Conservation (phyloP, 768 basidiomycete genomes). For the Amanita thiersii region DNA sequence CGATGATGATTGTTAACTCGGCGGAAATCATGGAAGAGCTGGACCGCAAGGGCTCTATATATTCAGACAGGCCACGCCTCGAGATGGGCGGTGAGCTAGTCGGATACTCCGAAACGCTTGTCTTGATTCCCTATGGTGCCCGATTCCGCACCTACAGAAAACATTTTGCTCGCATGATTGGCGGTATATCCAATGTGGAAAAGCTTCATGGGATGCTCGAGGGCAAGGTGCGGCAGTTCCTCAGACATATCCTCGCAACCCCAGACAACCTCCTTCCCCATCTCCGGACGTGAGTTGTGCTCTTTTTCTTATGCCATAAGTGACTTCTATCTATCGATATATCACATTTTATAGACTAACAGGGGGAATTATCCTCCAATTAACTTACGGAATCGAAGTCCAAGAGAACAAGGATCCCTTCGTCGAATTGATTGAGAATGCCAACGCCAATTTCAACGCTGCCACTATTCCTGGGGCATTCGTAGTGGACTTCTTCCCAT, state of each 20-base stretch:
- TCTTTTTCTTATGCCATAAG: neutral
- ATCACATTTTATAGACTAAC: neutral
- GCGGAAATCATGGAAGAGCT: constrained; percentile 33
- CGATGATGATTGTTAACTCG: constrained; percentile 35
- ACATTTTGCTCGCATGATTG: neutral
- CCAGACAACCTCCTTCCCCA: neutral
- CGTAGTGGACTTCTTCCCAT: neutral
- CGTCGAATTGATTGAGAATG: neutral
- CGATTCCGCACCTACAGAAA: neutral
- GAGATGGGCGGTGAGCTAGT: constrained; percentile 44
- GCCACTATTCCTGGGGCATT: constrained; percentile 2
- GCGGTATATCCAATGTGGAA: neutral
- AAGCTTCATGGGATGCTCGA: neutral
- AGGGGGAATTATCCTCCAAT: neutral
- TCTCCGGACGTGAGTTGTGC: neutral
- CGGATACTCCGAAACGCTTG: constrained; percentile 32
- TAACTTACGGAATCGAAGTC: constrained; percentile 1
- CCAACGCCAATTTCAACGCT: neutral
- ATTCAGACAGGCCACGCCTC: constrained; percentile 39
- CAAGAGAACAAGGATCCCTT: constrained; percentile 1
- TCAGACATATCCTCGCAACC: neutral
- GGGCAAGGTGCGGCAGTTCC: neutral
- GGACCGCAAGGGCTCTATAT: constrained; percentile 37
- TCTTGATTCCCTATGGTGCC: neutral
- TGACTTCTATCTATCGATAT: neutral